A percentile compares a stretch with the other conserved stretches of the same genome.
Evolutionary conservation across 257 asterid genomes (phyloP).

Genomic region (Przewalskia tangutica): DNA sequence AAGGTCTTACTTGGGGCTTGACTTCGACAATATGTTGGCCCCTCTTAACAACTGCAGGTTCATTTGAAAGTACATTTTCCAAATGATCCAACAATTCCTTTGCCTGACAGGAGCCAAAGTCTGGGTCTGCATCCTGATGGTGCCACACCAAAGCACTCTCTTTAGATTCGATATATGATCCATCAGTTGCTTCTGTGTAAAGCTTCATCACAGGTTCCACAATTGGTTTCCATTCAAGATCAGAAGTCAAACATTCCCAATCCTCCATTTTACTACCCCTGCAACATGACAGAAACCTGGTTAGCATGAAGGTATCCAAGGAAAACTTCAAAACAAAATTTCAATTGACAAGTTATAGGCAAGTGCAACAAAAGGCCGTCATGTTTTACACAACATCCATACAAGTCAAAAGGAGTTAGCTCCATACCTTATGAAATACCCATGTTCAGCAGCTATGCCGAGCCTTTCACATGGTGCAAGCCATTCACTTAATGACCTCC

Average conservation of each 20-base stretch:
- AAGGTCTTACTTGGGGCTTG: conserved; percentile 65
- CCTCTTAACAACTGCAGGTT: conserved; percentile 83
- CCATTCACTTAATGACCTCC: conserved; percentile 57
- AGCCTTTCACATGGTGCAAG: conserved; percentile 63
- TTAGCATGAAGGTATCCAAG: not conserved
- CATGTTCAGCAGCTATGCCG: conserved; percentile 92
- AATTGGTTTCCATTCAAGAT: conserved; percentile 78
- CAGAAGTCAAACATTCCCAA: conserved; percentile 62
- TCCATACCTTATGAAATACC: conserved; percentile 59
- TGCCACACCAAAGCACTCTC: conserved; percentile 97
- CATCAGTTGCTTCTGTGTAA: conserved; percentile 86
- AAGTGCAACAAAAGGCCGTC: not conserved
- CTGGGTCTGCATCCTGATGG: conserved; percentile 71
- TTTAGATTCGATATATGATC: conserved; percentile 71
- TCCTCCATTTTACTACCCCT: conserved; percentile 51
- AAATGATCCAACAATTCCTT: conserved; percentile 72
- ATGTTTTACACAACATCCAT: not conserved
- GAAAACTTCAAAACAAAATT: not conserved
- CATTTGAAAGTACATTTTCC: conserved; percentile 79
- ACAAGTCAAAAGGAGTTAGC: not conserved
- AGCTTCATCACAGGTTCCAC: conserved; percentile 77
- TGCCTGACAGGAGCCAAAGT: conserved; percentile 86
- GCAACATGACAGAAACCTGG: conserved; percentile 8
- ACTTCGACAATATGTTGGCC: conserved; percentile 94
- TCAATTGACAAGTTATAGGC: not conserved